Percentiles rank a stretch among this genome's conserved stretches.
Evolutionary conservation across 441 rosid genomes (phyloP).

Genomic region (Cnidoscolus chayamansa): DNA sequence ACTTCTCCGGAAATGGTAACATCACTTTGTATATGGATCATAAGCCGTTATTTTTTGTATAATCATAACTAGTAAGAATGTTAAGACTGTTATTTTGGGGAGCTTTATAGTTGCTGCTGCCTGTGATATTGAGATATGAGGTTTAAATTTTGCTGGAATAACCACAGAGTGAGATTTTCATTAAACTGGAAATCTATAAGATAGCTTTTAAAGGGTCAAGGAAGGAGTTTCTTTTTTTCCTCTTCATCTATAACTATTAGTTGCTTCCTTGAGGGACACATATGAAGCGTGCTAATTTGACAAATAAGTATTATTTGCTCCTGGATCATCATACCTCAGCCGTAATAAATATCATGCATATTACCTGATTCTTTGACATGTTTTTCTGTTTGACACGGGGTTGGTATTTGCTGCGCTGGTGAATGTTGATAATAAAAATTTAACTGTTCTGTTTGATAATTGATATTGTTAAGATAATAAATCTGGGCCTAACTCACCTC

Average conservation of each 20-base stretch:
- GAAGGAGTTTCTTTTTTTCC: neutral
- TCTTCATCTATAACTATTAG: neutral
- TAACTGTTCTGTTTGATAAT: neutral
- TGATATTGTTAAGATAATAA: too few relatives aligned
- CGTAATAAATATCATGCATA: too few relatives aligned
- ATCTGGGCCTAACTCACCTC: too few relatives aligned
- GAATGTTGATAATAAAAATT: neutral
- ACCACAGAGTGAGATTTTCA: neutral
- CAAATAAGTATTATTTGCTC: neutral
- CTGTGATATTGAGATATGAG: neutral
- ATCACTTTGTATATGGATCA: neutral
- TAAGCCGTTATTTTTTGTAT: slow-evolving; percentile 1
- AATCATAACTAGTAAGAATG: neutral
- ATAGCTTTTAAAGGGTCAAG: neutral
- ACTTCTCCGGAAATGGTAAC: neutral
- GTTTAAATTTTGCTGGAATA: neutral
- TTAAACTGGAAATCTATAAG: neutral
- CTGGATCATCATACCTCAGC: neutral
- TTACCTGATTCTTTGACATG: too few relatives aligned
- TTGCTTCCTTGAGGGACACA: neutral
- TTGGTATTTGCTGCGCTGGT: neutral
- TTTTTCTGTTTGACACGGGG: neutral
- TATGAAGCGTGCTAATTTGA: neutral
- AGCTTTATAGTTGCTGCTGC: neutral
- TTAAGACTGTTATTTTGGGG: neutral